phyloP scores from a whole-genome alignment of 768 basidiomycete species.

The Boletus reticulatus region DNA sequence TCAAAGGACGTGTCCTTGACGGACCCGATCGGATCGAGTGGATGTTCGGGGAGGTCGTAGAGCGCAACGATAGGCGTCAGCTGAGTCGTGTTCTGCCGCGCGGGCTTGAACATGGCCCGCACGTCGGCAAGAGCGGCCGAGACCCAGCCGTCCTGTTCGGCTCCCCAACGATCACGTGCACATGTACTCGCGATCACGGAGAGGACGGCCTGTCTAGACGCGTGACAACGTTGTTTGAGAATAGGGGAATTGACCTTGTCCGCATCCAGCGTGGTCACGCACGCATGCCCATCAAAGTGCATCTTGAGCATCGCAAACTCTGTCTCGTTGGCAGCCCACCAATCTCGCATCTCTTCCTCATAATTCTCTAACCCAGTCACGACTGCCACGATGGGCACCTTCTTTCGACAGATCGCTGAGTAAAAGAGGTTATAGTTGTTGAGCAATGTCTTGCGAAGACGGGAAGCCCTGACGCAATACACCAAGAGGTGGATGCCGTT shows the following conservation, averaged over 20 bases:
- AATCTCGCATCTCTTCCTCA: conserved; percentile 26
- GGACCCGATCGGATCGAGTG: conserved; percentile 1
- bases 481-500: conserved; percentile 30
- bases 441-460: conserved; percentile 26
- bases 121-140: conserved; percentile 21
- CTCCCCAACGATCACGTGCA: conserved; percentile 24
- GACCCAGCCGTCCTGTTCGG: conserved; percentile 20
- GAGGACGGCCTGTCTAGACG: conserved; percentile 23
- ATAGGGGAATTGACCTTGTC: conserved; percentile 29
- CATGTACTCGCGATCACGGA: conserved; percentile 18
- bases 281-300: conserved; percentile 36
- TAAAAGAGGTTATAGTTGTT: conserved; percentile 40
- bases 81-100: conserved; percentile 1
- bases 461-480: conserved; percentile 34
- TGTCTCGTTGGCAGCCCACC: conserved; percentile 34
- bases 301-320: conserved; percentile 30
- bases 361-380: conserved; percentile 40
- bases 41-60: conserved; percentile 20
- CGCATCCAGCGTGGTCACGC: conserved; percentile 36
- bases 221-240: conserved; percentile 27
- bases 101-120: conserved; percentile 21
- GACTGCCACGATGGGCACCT: conserved; percentile 37
- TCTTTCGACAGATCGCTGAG: conserved; percentile 33
- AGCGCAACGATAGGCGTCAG: conserved; percentile 20
- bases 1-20: conserved; percentile 19